These are phyloP conservation scores for Exophiala lecanii-corni DNA, from an alignment of 2,329 filamentous ascomycete genomes.

Conservation along the genomic window DNA sequence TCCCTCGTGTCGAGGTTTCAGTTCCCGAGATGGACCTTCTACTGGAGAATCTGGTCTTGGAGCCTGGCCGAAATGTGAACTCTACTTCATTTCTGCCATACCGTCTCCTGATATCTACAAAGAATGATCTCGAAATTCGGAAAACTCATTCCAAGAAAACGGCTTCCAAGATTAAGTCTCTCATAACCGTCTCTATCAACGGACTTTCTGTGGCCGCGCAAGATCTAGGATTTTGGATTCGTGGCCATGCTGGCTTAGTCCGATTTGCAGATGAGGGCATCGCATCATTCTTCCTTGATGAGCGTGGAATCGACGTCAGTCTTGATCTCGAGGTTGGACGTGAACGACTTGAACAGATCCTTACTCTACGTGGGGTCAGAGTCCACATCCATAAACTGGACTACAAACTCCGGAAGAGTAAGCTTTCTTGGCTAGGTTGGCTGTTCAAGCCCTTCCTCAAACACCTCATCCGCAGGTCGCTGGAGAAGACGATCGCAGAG, in stretches of 20 bases:
- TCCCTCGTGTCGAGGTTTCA: slow-evolving; percentile 82
- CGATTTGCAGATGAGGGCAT: slow-evolving; percentile 77
- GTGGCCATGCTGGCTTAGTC: slow-evolving; percentile 69
- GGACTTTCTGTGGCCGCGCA: slow-evolving; percentile 80
- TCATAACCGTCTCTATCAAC: slow-evolving; percentile 72
- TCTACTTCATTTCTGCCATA: slow-evolving; percentile 85
- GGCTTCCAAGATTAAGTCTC: slow-evolving; percentile 61
- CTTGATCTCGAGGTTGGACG: slow-evolving; percentile 79
- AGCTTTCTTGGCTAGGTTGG: slow-evolving; percentile 74
- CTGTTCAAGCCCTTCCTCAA: slow-evolving; percentile 77
- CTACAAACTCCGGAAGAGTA: slow-evolving; percentile 70
- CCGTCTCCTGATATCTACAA: slow-evolving; percentile 72
- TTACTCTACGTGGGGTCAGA: slow-evolving; percentile 69
- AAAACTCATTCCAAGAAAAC: slow-evolving; percentile 68
- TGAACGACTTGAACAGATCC: slow-evolving; percentile 72
- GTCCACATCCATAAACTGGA: slow-evolving; percentile 84
- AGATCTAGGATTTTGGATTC: slow-evolving; percentile 86
- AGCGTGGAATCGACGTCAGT: slow-evolving; percentile 79
- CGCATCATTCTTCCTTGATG: slow-evolving; percentile 77
- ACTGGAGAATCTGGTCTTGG: slow-evolving; percentile 83
- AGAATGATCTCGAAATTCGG: slow-evolving; percentile 79
- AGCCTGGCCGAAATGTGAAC: slow-evolving; percentile 80
- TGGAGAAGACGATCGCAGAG: slow-evolving; percentile 72
- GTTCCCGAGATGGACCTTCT: slow-evolving; percentile 79
- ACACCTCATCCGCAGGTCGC: slow-evolving; percentile 70